Base-by-base conservation (phyloP, 2,329 filamentous ascomycete species). In the Pyrenochaeta sp. region DNA sequence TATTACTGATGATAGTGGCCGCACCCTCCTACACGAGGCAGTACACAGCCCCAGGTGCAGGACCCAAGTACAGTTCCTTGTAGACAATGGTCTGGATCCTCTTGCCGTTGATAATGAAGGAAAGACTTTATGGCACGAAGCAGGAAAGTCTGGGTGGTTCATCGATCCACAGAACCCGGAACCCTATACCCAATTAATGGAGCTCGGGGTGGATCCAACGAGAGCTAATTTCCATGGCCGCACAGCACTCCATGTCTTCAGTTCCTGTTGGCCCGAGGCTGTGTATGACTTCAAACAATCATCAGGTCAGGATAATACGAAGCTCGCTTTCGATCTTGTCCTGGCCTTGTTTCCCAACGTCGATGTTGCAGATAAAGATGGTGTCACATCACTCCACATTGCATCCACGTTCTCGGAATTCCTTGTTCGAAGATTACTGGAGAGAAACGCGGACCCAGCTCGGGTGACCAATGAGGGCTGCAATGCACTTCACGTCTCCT, bases 401-500 rank as follows among this genome's bases (percentile, higher is more conserved):
- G 48, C 55, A 3, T 39, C 31, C 11, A 55, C 45, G 3, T 18
- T 46, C 1, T 68, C 61, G 0, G 55, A 62, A 24, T 11, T 28
- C 1, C 26, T 47, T 4, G 43, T 68, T 1, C 55, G 51, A 13
- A 44, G 43, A 7, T 58, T 77, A 7, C 55, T 78, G 1, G 57
- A 63, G 3, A 61, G 62, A 3, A 72, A 75, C 3, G 73, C 73
- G 0, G 59, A 77, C 58, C 55, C 69, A 0, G 47, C 35, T 0
- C 45, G 54, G 1, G 17, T 35, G 0, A 74, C 72, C 0, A 9
- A 61, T 3, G 63, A 74, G 6, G 69, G 69, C 0, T 52, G 71
- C 30, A 76, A 66, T 3, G 55, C 69, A 4, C 59, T 79, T 3
- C 75, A 78, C 32, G 38, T 78, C 13, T 72, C 74, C 1, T 61